Conservation (phyloP, 2,329 filamentous ascomycete species). For the Daldinia eschscholtzii region DNA sequence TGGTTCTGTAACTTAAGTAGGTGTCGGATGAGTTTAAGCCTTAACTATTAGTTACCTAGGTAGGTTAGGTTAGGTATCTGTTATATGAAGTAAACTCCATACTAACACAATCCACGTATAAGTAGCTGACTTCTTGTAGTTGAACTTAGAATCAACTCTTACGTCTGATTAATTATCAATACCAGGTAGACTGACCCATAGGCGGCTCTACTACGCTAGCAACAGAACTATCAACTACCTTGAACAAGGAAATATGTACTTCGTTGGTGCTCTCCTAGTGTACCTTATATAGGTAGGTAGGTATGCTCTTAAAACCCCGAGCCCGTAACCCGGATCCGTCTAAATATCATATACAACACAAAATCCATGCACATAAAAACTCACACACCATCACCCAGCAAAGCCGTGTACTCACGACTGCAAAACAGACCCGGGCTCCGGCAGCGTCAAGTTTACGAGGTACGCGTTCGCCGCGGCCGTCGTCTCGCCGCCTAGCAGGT, state of each 20-base stretch:
- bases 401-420: constrained; percentile 15
- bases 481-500: constrained; percentile 51
- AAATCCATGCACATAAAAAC: background rate
- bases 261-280: background rate
- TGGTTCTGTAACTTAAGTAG: background rate
- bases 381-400: background rate
- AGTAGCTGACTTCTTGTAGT: background rate
- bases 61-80: no score
- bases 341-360: background rate
- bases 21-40: background rate
- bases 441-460: constrained; percentile 53
- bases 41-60: no score
- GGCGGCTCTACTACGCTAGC: background rate
- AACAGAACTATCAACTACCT: background rate
- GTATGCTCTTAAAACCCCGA: background rate
- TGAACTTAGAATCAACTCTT: background rate
- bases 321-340: background rate
- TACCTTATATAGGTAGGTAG: background rate
- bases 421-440: constrained; percentile 47
- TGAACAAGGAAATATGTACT: background rate
- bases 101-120: no score
- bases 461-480: constrained; percentile 51
- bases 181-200: background rate
- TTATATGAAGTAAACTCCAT: no score
- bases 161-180: no score